phyloP scores from a whole-genome alignment of 192 early-diverging fungal species.

The Diversispora eburnea region DNA sequence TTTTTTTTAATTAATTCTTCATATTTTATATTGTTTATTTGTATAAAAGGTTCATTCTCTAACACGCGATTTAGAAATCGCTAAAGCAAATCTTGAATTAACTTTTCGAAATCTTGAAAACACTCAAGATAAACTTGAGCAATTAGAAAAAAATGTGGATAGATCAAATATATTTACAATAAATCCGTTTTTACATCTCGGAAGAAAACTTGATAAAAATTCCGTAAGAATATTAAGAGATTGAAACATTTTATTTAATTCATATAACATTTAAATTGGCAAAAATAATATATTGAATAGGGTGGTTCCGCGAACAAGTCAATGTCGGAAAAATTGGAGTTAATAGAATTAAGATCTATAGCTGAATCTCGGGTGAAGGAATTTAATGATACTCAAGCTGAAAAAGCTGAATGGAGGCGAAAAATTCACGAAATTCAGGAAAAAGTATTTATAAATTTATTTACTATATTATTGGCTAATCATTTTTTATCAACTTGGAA shows the following conservation, averaged over 20 bases:
- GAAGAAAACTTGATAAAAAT: neutral
- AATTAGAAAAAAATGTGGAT: conserved; percentile 5
- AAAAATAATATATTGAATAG: neutral
- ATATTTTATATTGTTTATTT: neutral
- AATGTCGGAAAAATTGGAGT: neutral
- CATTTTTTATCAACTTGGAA: neutral
- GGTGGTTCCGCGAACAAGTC: neutral
- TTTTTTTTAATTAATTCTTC: neutral
- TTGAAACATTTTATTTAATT: neutral
- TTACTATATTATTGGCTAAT: neutral
- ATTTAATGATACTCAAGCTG: neutral
- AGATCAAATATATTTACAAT: conserved; percentile 12
- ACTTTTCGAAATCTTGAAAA: neutral
- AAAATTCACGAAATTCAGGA: conserved; percentile 11
- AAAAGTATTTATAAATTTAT: neutral
- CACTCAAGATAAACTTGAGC: neutral
- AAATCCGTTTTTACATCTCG: neutral
- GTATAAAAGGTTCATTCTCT: neutral
- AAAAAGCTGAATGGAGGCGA: neutral
- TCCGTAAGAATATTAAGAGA: neutral
- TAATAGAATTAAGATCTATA: neutral
- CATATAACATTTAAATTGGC: neutral
- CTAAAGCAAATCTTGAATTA: conserved; percentile 6
- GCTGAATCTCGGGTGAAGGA: conserved; percentile 17
- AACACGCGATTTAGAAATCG: neutral